Percentiles rank a stretch among this genome's conserved stretches.
These are phyloP conservation scores for Terfezia boudieri DNA, from an alignment of 495 filamentous ascomycete species.

Conservation along the genomic window DNA sequence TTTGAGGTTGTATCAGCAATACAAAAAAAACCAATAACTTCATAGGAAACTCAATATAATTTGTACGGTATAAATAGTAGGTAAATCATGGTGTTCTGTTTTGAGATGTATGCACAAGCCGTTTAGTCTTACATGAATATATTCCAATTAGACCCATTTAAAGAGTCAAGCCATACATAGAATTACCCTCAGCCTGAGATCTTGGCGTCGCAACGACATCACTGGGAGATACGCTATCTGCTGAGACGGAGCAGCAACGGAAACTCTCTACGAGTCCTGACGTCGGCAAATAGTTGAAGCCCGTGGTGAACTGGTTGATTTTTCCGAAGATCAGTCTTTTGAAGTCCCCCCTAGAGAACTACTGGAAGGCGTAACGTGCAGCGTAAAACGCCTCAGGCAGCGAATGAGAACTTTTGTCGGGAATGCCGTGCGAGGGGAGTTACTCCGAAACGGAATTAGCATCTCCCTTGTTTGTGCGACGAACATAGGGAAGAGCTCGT, in stretches of 20 bases:
- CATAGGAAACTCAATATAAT: too few species aligned
- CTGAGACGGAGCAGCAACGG: conserved; percentile 85
- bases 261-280: conserved; percentile 69
- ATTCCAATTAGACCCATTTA: too few species aligned
- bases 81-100: too few species aligned
- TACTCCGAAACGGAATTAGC: conserved; percentile 65
- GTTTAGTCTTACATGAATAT: too few species aligned
- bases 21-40: too few species aligned
- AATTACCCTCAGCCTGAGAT: too few species aligned
- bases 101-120: too few species aligned
- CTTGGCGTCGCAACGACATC: too few species aligned
- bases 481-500: conserved; percentile 85
- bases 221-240: conserved; percentile 60
- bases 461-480: conserved; percentile 75
- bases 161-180: too few species aligned
- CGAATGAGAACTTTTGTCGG: conserved; percentile 43
- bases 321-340: conserved; percentile 92
- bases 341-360: conserved; percentile 63
- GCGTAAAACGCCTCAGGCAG: conserved; percentile 35
- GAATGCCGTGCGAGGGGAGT: conserved; percentile 63
- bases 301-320: conserved; percentile 84
- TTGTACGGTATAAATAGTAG: too few species aligned
- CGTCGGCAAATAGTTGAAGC: conserved; percentile 53
- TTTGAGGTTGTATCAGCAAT: too few species aligned
- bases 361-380: conserved; percentile 38